Evolutionary conservation across 805 yeast species (phyloP), one percentile per base, ranked within the genome.

Genomic region (Torulaspora gathmanii): DNA sequence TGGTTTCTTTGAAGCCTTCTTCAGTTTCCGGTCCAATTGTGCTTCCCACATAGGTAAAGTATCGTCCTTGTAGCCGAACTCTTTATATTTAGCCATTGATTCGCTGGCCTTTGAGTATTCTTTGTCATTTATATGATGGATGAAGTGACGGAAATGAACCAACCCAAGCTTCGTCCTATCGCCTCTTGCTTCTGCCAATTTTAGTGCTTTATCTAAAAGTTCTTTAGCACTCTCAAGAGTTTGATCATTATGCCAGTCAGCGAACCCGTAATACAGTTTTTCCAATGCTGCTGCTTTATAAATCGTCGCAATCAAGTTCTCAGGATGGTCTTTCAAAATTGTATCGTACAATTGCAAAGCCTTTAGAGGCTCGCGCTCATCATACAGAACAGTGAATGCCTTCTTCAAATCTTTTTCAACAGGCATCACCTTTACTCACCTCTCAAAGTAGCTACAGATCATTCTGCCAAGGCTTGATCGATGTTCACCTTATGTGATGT

Each of bases 211-310:
- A 4, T 67, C 52, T 26, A 64, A 36, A 5, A 49, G 40, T 11
- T 50, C 56, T 15, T 44, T 34, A 0, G 79, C 70, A 54, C 74
- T 76, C 2, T 65, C 63, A 39, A 74, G 63, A 2, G 86, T 56
- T 27, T 50, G 52, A 4, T 54, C 79, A 17, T 60, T 61, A 35
- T 75, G 78, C 62, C 70, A 72, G 44, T 74, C 68, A 45, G 70
- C 64, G 13, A 37, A 42, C 4, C 63, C 62, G 45, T 52, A 64
- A 40, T 63, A 63, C 37, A 71, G 54, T 52, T 78, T 74, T 49
- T 74, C 74, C 51, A 74, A 65, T 4, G 75, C 71, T 13, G 72
- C 74, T 10, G 83, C 68, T 46, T 80, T 61, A 50, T 79, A 71
- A 2, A 76, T 46, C 15, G 70, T 65, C 0, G 83, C 77, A 33